Evolutionary conservation across 164 flowering plant species (phyloP), one percentile per base, ranked within the genome.

Genomic region (Annona cherimola): DNA sequence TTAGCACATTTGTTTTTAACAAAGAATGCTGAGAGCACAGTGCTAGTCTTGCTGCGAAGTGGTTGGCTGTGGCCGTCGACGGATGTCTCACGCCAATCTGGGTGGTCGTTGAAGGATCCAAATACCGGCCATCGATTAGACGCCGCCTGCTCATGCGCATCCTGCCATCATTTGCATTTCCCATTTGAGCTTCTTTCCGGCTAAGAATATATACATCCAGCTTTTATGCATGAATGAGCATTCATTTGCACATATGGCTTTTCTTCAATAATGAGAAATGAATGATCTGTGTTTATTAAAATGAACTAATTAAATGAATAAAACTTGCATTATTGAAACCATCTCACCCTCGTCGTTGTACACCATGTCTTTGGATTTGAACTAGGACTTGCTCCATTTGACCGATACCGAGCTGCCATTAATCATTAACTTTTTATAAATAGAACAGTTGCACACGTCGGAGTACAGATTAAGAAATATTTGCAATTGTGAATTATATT

Each of bases 31-130:
- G 98, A 87, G 39, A 91, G 81, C 85, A 93, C 54, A 70, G n/a
- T n/a, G n/a, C n/a, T n/a, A n/a, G 89, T 91, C 81, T 83, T 93
- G 78, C 88, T 89, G 70, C 97, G 91, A 78, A 72, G 79, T 70
- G 94, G 91, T 42, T 85, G 78, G 40, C 69, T 87, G 2, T 80
- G 54, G 40, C n/a, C n/a, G n/a, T n/a, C n/a, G n/a, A n/a, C n/a
- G n/a, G n/a, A n/a, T n/a, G 66, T 79, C 61, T 78, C 88, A 55
- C 70, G 85, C 41, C 79, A 81, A 70, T 71, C 82, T 66, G 73
- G 75, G 45, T 76, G 78, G n/a, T n/a, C n/a, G 70, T 82, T 89
- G 68, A 87, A 86, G 71, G 98, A 90, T 75, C 85, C 79, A 77
- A 71, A 81, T 59, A 84, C 79, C 20, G 82, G 75, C 78, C 39